Evolutionary conservation across 2,329 filamentous ascomycete genomes (phyloP), one percentile per base, ranked within the genome.

Genomic region (Aureobasidium sp.): DNA sequence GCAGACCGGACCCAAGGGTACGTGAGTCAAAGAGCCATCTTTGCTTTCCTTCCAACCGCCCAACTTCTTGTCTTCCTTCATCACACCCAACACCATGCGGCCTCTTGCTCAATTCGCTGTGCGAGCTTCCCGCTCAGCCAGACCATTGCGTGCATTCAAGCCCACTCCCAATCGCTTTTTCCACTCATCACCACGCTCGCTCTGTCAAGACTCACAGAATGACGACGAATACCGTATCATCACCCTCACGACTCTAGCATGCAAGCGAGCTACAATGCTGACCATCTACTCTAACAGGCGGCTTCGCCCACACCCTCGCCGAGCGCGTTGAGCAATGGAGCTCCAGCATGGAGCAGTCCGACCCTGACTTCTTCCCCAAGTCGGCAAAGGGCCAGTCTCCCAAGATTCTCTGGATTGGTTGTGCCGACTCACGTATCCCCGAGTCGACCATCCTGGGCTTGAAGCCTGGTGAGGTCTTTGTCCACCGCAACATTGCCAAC

Each of bases 401-500:
- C 10, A 77, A 81, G 64, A 85, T 87, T 65, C 80, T 95, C 63
- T 95, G 90, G 90, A 83, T 95, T 67, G 91, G 91, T 64, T 96
- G 91, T 78, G 89, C 89, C 69, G 91, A 95, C 78, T 90, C 87
- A 42, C 88, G 91, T 66, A 87, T 90, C 67, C 90, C 91, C 1
- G 91, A 94, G 75, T 93, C 89, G 5, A 91, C 87, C 53, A 82
- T 96, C 70, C 82, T 92, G 32, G 87, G 88, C 70, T 81, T 91
- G 63, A 82, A 90, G 70, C 89, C 90, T 3, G 90, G 91, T 63
- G 90, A 95, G 69, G 86, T 95, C 67, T 95, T 95, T 74, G 88
- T 91, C 58, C 90, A 95, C 79, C 88, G 91, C 72, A 95, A 95
- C 79, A 92, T 96, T 73, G 90, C 89, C 75, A 95, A 95, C 78